Evolutionary conservation across 2,329 filamentous ascomycete species (phyloP), one percentile per base, ranked within the genome.

Genomic region (Colletotrichum sojae): DNA sequence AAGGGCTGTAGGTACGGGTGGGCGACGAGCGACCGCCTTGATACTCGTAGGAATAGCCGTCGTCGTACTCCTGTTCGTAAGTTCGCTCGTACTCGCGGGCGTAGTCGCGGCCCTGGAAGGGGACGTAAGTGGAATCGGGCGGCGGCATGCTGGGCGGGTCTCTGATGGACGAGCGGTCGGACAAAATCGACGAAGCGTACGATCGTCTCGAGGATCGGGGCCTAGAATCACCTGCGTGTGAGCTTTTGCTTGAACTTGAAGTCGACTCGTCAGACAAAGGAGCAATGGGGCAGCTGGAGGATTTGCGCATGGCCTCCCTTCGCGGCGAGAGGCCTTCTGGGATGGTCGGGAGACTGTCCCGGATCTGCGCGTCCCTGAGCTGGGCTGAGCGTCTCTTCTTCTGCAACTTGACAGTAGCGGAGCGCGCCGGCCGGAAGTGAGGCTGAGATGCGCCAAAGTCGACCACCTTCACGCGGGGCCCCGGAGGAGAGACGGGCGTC

Each of bases 71-170:
- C 56, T 69, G 67, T 45, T 63, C 70, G 62, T 73, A 72, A 53
- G 72, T 64, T 36, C 73, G 15, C 78, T 74, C 67, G n/a, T 69
- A 67, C 16, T 80, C 77, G 39, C 69, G 81, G 64, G 73, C 75
- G 40, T 66, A 75, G 53, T 83, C 84, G 63, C 82, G 79, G 46
- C 83, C 81, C 43, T 84, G 84, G 72, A 88, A 92, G 16, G 86
- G 84, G 10, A 86, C 77, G 74, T 92, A 94, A 5, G 89, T 86
- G 2, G 87, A 85, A 72, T 93, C 91, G 43, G 89, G 86, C 4
- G 90, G 88, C 5, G 85, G 85, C 76, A 92, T 90, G 70, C 84
- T 82, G 2, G 87, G 86, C 4, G 88, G 86, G 59, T 91, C 90
- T 62, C 85, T 79, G 66, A 89, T 83, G 9, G 87, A 89, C 25